phyloP scores from a whole-genome alignment of 2,329 filamentous ascomycete genomes.

The Arthrobotrys musiformis region DNA sequence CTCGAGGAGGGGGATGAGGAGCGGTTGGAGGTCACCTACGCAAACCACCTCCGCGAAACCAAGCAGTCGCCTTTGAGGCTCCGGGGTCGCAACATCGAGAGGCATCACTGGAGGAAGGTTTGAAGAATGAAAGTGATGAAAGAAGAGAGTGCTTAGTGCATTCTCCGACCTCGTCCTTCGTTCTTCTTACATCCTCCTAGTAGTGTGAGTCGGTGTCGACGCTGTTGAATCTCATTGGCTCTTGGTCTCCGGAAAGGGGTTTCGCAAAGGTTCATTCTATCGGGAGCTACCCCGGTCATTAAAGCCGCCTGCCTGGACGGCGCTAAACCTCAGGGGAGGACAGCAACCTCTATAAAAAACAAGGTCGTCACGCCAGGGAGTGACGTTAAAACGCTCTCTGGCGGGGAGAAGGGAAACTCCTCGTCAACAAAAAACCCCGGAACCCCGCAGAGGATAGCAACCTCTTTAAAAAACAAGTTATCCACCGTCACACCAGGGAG shows the following conservation, averaged over 20 bases:
- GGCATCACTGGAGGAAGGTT: slow-evolving; percentile 17
- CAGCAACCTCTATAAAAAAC: slow-evolving; percentile 1
- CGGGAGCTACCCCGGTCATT: slow-evolving; percentile 1
- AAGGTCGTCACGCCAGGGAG: not conserved
- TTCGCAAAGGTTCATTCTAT: not conserved
- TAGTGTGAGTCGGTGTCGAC: not conserved
- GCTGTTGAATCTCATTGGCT: not conserved
- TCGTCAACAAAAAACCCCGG: not conserved
- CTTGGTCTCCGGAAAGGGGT: not conserved
- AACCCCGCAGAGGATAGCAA: not conserved
- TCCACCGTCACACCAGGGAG: not conserved
- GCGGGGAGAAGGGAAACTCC: slow-evolving; percentile 1
- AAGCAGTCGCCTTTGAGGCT: slow-evolving; percentile 26
- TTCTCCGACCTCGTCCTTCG: not conserved
- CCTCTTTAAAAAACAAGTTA: not conserved
- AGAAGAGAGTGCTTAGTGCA: not conserved
- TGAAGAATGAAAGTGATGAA: slow-evolving; percentile 7
- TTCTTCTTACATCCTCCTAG: not conserved
- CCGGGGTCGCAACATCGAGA: slow-evolving; percentile 21
- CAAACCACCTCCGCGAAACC: slow-evolving; percentile 29
- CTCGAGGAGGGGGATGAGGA: not conserved
- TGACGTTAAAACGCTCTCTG: slow-evolving; percentile 1
- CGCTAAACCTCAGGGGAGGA: not conserved
- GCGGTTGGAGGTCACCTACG: slow-evolving; percentile 24
- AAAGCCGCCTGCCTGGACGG: not conserved